Base-by-base conservation (phyloP, 768 basidiomycete species). In the Nidularia sp. region DNA sequence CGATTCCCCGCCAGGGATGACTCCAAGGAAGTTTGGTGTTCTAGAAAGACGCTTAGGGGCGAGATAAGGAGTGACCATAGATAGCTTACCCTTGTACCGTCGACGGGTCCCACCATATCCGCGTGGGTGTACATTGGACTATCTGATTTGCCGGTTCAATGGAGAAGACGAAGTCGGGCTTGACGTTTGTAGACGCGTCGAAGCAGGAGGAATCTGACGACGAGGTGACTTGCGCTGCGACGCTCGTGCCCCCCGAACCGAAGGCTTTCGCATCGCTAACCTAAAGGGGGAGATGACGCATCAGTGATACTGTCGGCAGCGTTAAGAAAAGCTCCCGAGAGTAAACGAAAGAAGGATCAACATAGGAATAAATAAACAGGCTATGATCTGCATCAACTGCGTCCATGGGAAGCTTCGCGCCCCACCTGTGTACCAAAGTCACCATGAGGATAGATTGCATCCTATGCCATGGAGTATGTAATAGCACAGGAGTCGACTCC, bases 1-100 rank as follows among this genome's bases (percentile, higher is more conserved):
- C 0, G 88, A 88, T 48, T 88, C 71, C 9, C 90, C 90, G 0
- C 90, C 90, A 1, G 90, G 90, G 33, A 92, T 90, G 42, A 90
- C 73, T 2, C 88, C 88, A 25, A 81, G 71, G 63, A 89, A 88
- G 34, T 64, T 75, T n/a, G 82, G 76, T 0, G 62, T 79, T 12
- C 87, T 87, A 50, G n/a, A 43, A 33, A 34, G 7, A 43, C 10
- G 35, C 47, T 8, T 50, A 33, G 18, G 52, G 18, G 25, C 13
- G 4, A 46, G 4, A 35, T 22, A 13, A 36, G 46, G 9, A 25
- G 50, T 50, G n/a, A 39, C 12, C 22, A 36, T 7, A 34, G 43
- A 53, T 48, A 39, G 58, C 74, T 51, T 60, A 85, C 84, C 83
- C 84, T 65, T 79, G 66, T 1, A 85, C 78, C 34, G 61, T 67